These are phyloP conservation scores for Punctularia strigosozonata DNA, from an alignment of 768 basidiomycete genomes.

Conservation along the genomic window DNA sequence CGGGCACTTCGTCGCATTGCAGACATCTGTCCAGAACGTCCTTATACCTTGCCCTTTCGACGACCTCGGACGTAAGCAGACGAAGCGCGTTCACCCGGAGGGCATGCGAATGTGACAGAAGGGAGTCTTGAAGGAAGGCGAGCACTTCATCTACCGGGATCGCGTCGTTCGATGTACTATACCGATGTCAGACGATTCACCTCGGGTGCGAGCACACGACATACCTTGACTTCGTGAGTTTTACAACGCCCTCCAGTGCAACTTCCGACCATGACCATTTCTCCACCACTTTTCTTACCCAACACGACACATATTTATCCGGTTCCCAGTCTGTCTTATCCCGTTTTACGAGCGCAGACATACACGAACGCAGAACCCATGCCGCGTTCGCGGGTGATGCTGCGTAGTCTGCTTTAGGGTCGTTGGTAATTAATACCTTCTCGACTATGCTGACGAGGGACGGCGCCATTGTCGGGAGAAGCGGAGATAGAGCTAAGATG, in stretches of 20 bases:
- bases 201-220: no score
- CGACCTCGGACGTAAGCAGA: conserved; percentile 43
- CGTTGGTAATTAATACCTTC: conserved; percentile 20
- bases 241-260: conserved; percentile 42
- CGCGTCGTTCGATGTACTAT: conserved; percentile 8
- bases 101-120: conserved; percentile 63
- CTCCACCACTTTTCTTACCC: conserved; percentile 32
- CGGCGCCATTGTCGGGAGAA: conserved; percentile 33
- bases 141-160: conserved; percentile 39
- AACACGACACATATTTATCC: conserved; percentile 33
- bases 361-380: conserved; percentile 50
- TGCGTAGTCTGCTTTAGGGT: conserved; percentile 17
- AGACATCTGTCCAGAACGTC: conserved; percentile 58
- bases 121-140: conserved; percentile 32
- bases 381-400: conserved; percentile 28
- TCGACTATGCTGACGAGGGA: conserved; percentile 35
- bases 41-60: conserved; percentile 29
- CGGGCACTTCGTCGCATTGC: conserved; percentile 68
- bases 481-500: conserved; percentile 38
- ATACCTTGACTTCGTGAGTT: conserved; percentile 36
- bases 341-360: conserved; percentile 37
- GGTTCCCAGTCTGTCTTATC: conserved; percentile 33
- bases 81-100: conserved; percentile 56
- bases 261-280: conserved; percentile 50
- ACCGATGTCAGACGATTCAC: conserved; percentile 2